Base-by-base conservation (phyloP, 805 yeast genomes). In the Sungouiozyma intestinalis region DNA sequence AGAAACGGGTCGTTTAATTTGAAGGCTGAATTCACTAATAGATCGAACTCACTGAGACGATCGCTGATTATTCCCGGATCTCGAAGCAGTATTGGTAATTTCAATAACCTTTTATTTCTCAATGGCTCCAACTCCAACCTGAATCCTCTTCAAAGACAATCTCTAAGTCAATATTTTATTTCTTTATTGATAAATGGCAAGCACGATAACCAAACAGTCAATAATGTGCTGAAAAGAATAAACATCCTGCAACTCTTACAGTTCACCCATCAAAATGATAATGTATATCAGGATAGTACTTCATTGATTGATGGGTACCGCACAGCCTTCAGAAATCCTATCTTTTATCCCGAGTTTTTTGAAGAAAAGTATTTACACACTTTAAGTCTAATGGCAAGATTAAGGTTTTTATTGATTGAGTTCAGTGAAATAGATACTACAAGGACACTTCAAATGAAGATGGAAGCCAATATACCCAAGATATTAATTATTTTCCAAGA, bases 301-400 rank as follows among this genome's bases (percentile, higher is more conserved):
- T 48, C 55, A 9, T 37, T 63, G 4, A 48, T 55, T 29, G 65
- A 64, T 40, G 60, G 57, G 31, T 65, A 64, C 40, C 39, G 62
- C 1, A 39, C 46, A 7, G 46, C 50, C 3, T 63, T 57, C 40
- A 60, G 57, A 39, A 67, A 65, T 38, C 41, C 63, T 4, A 48
- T 60, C 0, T 43, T 58, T 2, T 65, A 61, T 40, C 59, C 56
- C 4, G 64, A 64, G 29, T 51, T 63, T 35, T 64, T 65, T 43
- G 45, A 50, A 5, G 36, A 45, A 17, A 37, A 38, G 13, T 40
- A 50, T 16, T 35, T 54, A 35, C 42, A 45, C 14, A 39, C 46
- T 4, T 44, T 56, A 3, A 35, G 47, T 11, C 29, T 7, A 24
- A 7, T 24, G 11, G 11, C 29, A 24, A 24, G 11, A 7, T 24